Conservation (phyloP, 768 basidiomycete species). For the Steccherinum ochraceum region DNA sequence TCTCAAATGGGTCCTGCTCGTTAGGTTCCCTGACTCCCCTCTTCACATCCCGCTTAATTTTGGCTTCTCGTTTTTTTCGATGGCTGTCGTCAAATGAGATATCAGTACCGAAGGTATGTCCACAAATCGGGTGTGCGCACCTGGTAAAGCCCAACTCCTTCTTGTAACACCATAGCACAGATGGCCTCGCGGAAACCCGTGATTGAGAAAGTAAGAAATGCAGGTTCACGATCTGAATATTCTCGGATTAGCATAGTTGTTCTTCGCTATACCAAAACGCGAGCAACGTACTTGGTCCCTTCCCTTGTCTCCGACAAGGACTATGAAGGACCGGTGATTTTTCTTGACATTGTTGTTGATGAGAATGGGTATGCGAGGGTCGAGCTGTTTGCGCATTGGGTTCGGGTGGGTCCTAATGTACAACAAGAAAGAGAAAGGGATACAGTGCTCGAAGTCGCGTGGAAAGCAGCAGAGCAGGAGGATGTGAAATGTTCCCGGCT, state of each 20-base stretch:
- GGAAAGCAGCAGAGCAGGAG: background rate
- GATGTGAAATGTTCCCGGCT: background rate
- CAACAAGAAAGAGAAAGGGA: background rate
- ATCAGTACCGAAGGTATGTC: background rate
- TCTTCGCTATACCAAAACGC: background rate
- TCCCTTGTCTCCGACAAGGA: constrained; percentile 91
- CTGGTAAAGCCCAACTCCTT: constrained; percentile 96
- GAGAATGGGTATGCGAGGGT: constrained; percentile 86
- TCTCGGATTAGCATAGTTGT: constrained; percentile 4
- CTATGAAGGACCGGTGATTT: constrained; percentile 92
- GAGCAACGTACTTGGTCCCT: constrained; percentile 73
- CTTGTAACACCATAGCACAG: constrained; percentile 98
- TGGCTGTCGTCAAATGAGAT: constrained; percentile 52
- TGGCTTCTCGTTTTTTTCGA: constrained; percentile 94
- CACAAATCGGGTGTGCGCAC: constrained; percentile 34
- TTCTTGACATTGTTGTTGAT: constrained; percentile 92
- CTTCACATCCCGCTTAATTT: constrained; percentile 95
- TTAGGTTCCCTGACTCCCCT: constrained; percentile 90
- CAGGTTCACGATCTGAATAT: constrained; percentile 79
- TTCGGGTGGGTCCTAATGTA: background rate
- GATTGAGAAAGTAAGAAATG: constrained; percentile 94
- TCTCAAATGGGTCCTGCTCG: constrained; percentile 96
- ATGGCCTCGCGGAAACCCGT: constrained; percentile 80
- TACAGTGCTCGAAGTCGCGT: background rate
- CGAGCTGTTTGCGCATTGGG: constrained; percentile 79